phyloP scores from a whole-genome alignment of 2,329 filamentous ascomycete genomes.

The Ceratocystis cacaofunesta region DNA sequence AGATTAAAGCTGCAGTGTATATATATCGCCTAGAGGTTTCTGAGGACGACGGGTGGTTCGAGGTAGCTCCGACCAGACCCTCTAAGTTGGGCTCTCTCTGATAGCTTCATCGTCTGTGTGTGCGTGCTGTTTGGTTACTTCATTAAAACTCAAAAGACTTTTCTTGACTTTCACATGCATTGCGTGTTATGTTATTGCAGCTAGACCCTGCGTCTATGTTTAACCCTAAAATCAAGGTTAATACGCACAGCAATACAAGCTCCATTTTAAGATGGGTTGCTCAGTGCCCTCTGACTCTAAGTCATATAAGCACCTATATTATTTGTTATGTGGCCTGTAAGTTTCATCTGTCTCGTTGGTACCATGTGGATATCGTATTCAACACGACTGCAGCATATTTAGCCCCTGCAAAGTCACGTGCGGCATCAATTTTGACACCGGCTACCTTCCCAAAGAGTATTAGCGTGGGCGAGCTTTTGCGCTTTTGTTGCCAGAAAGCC shows the following conservation, averaged over 20 bases:
- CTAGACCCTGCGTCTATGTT: not conserved
- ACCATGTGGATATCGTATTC: not conserved
- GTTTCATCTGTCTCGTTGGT: not conserved
- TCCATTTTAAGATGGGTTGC: too few relatives aligned
- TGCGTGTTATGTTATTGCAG: too few relatives aligned
- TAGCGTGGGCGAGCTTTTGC: not conserved
- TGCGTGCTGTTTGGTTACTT: conserved; percentile 2
- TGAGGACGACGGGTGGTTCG: not conserved
- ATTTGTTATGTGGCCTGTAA: not conserved
- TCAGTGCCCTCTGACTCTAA: too few relatives aligned
- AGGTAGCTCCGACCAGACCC: too few relatives aligned
- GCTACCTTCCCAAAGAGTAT: not conserved
- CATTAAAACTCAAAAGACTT: not conserved
- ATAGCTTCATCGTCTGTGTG: not conserved
- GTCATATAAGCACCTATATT: too few relatives aligned
- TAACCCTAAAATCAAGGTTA: not conserved
- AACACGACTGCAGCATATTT: not conserved
- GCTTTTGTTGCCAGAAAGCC: conserved; percentile 7
- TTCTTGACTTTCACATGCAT: too few relatives aligned
- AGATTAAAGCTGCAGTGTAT: conserved; percentile 7
- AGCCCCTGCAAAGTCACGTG: not conserved
- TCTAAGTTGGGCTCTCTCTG: too few relatives aligned
- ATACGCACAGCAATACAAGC: too few relatives aligned
- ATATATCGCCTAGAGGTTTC: conserved; percentile 10
- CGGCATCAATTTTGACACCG: not conserved